Evolutionary conservation across 2,329 filamentous ascomycete genomes (phyloP), one percentile per base, ranked within the genome.

Genomic region (Beauveria caledonica): DNA sequence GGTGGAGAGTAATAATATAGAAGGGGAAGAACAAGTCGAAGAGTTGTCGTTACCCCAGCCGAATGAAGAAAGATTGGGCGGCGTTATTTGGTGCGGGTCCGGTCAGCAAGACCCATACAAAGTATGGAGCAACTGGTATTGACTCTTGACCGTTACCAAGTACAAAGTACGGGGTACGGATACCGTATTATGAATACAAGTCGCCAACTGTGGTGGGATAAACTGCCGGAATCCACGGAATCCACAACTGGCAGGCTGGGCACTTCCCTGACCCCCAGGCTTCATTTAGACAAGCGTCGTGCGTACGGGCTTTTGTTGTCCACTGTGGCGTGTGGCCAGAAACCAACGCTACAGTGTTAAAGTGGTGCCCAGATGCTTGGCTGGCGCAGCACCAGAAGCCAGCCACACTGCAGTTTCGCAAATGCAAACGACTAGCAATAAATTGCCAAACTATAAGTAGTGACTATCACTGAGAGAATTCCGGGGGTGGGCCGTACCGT

Each of bases 1-100:
- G 49, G 49, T 19, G 49, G 19, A 45, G 48, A 44, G 56, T 58
- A 44, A 58, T 51, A 23, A 45, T 45, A 45, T 45, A 15, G 45
- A 52, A 52, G 39, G 44, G 29, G 33, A 58, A 58, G 56, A 58
- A 36, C n/a, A 36, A 29, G 25, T 27, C 5, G 15, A 58, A 36
- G 36, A 23, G 36, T 13, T 21, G 17, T 36, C 49, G 33, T 33
- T 25, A 57, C 54, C 54, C 56, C 56, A 51, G 56, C 19, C 25
- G 8, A 58, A n/a, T 33, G n/a, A 50, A 45, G 56, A 58, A 58
- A 51, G 46, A 58, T 45, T 45, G 48, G 46, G 46, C 33, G 46
- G 36, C 11, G 11, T 36, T 25, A 21, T 11, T 7, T 19, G 36
- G 45, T 58, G 56, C 56, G 56, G 56, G 56, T 51, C 56, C 17